Evolutionary conservation across 2,329 filamentous ascomycete species (phyloP).

Genomic region (Elsinoe necatrix): DNA sequence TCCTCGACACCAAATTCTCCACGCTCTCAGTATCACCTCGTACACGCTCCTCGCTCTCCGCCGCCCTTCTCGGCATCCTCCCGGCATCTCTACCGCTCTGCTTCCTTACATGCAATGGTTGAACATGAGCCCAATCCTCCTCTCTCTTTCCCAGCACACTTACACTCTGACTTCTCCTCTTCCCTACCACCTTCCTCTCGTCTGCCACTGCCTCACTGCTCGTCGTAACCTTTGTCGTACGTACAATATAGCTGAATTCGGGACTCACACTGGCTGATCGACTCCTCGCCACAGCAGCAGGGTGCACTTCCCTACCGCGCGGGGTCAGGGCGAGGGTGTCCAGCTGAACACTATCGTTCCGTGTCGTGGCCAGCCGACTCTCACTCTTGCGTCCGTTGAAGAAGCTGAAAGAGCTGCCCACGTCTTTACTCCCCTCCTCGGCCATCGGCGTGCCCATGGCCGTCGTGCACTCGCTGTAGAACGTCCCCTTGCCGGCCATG

Average conservation of each 20-base stretch:
- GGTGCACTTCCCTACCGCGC: conserved; percentile 2
- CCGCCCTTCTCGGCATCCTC: not conserved
- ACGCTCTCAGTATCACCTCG: not conserved
- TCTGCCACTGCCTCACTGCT: not conserved
- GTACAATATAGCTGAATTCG: conserved; percentile 15
- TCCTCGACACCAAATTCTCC: not conserved
- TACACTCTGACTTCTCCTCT: conserved; percentile 13
- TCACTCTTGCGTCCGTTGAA: not conserved
- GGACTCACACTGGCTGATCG: not conserved
- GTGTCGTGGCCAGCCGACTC: not conserved
- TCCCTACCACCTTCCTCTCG: not conserved
- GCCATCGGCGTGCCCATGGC: not conserved
- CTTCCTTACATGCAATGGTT: conserved; percentile 6
- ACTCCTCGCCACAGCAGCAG: not conserved
- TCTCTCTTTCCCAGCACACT: not conserved
- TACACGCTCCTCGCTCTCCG: conserved; percentile 9
- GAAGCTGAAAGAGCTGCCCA: conserved; percentile 9
- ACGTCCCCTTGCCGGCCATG: not conserved
- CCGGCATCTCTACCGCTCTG: conserved; percentile 1
- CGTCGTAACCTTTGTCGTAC: conserved; percentile 4
- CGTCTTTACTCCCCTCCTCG: not conserved
- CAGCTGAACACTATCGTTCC: not conserved
- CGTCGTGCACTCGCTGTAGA: conserved; percentile 15
- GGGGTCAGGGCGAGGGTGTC: not conserved
- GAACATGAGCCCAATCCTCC: not conserved